A percentile compares a stretch with the other conserved stretches of the same genome.
Conservation (phyloP, 441 rosid species). For the Corymbia calophylla region DNA sequence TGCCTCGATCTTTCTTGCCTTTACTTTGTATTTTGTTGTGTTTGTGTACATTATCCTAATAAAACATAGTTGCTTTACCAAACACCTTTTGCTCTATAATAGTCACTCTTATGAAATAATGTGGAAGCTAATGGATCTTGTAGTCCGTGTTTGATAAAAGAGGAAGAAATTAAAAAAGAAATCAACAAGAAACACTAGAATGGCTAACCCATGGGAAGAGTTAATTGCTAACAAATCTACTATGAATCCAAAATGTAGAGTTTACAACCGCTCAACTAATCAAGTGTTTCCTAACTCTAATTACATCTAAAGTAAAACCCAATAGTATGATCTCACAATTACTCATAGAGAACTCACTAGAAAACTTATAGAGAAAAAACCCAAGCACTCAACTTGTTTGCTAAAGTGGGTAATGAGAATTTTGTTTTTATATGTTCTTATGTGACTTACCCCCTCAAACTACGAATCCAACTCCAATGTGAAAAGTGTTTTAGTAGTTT, state of each 20-base stretch:
- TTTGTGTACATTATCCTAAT: no score
- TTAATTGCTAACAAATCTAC: neutral
- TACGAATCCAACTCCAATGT: neutral
- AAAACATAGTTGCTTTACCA: no score
- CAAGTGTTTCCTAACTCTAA: neutral
- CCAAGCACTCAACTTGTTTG: neutral
- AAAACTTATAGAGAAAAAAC: no score
- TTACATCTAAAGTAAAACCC: no score
- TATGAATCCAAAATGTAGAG: neutral
- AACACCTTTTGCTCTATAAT: no score
- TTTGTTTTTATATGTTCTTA: no score
- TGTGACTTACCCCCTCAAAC: neutral
- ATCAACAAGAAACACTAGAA: neutral
- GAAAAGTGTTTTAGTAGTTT: neutral
- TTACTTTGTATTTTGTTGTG: no score
- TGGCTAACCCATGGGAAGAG: neutral
- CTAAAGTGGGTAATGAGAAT: neutral
- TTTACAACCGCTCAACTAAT: neutral
- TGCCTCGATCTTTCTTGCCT: no score
- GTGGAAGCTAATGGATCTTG: fast-evolving
- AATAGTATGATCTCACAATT: neutral
- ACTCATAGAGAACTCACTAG: neutral
- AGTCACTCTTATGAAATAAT: neutral
- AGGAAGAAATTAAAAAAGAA: neutral
- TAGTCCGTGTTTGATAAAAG: fast-evolving